phyloP scores from a whole-genome alignment of 495 filamentous ascomycete species.

The Pyrenopolyporus hunteri region DNA sequence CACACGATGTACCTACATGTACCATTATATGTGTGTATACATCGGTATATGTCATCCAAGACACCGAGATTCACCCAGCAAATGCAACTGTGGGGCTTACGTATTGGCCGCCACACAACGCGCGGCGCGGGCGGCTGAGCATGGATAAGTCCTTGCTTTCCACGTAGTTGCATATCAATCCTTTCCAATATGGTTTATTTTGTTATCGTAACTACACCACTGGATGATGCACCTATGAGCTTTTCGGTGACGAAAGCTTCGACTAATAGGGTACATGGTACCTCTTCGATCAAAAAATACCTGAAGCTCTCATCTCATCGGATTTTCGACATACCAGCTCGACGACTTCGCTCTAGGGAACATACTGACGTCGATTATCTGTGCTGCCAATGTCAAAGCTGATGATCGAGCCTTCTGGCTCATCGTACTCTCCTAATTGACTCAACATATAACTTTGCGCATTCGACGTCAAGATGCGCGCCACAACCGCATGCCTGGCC shows the following conservation, averaged over 20 bases:
- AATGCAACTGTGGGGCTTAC: not conserved
- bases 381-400: conserved; percentile 38
- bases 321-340: not conserved
- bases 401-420: conserved; percentile 42
- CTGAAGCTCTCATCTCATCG: not conserved
- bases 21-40: too few species aligned
- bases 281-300: too few species aligned
- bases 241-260: conserved; percentile 31
- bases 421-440: conserved; percentile 17
- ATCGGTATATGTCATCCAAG: too few species aligned
- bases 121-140: conserved; percentile 19
- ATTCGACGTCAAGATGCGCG: conserved; percentile 46
- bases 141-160: not conserved
- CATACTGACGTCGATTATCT: not conserved
- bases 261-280: too few species aligned
- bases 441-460: conserved; percentile 20
- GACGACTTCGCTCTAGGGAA: conserved; percentile 1
- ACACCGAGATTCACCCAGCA: conserved; percentile 2
- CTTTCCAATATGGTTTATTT: not conserved
- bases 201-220: not conserved
- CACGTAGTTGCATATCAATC: not conserved
- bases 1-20: too few species aligned
- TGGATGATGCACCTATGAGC: conserved; percentile 3
- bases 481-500: conserved; percentile 46
- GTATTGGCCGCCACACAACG: conserved; percentile 32